Evolutionary conservation across 2,329 filamentous ascomycete species (phyloP).

Genomic region (Fusarium sarcochroum): DNA sequence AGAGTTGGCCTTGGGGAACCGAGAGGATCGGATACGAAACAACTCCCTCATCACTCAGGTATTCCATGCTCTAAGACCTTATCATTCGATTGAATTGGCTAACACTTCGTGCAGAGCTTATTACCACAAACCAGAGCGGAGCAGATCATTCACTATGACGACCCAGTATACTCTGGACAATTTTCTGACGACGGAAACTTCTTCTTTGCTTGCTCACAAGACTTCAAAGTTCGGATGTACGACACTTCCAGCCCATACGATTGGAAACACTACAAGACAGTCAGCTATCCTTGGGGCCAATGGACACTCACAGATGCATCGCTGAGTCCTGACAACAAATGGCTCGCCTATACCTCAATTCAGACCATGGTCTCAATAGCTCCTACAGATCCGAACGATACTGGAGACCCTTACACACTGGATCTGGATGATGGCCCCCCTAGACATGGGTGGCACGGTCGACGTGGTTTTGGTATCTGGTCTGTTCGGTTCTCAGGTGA

Average conservation of each 20-base stretch:
- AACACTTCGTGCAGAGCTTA: constrained; percentile 67
- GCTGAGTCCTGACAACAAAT: constrained; percentile 90
- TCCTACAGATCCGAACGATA: constrained; percentile 86
- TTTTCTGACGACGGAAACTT: constrained; percentile 98
- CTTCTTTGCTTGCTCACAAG: constrained; percentile 92
- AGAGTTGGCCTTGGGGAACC: constrained; percentile 80
- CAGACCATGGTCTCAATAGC: constrained; percentile 87
- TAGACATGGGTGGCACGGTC: constrained; percentile 48
- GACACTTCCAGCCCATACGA: constrained; percentile 95
- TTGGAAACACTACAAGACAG: constrained; percentile 96
- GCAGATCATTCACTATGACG: constrained; percentile 88
- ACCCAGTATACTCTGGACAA: constrained; percentile 92
- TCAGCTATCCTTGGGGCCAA: constrained; percentile 85
- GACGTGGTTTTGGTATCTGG: constrained; percentile 77
- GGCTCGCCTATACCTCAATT: constrained; percentile 93
- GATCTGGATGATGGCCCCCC: constrained; percentile 67
- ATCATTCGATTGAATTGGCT: constrained; percentile 6
- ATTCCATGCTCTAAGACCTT: constrained; percentile 32
- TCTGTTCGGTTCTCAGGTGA: constrained; percentile 94
- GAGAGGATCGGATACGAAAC: constrained; percentile 71
- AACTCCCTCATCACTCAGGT: constrained; percentile 78
- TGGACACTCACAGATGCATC: constrained; percentile 98
- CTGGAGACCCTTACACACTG: constrained; percentile 83
- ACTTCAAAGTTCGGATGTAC: constrained; percentile 97
- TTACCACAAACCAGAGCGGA: constrained; percentile 85